Percentiles rank a stretch among this genome's conserved stretches.
phyloP scores from a whole-genome alignment of 805 yeast species.

The Martiniozyma abietophila region DNA sequence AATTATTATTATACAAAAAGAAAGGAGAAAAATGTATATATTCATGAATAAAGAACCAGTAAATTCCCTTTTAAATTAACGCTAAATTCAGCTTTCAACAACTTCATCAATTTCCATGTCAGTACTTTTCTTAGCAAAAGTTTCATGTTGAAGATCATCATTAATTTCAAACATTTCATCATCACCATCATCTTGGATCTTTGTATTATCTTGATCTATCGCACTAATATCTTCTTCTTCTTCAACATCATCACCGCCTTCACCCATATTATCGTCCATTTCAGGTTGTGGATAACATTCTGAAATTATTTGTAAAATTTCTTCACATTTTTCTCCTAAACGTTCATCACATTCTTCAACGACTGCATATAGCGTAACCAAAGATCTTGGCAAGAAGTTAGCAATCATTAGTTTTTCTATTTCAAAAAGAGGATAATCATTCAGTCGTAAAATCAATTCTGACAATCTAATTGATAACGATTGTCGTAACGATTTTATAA shows the following conservation, averaged over 20 bases:
- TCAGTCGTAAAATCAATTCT: constrained; percentile 33
- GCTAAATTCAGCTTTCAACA: constrained; percentile 7
- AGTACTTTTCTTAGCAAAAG: constrained; percentile 11
- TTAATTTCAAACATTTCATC: constrained; percentile 16
- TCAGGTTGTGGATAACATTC: constrained; percentile 47
- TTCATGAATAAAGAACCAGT: background rate
- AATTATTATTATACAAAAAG: background rate
- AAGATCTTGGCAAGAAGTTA: constrained; percentile 67
- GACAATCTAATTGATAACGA: constrained; percentile 23
- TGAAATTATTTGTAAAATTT: constrained; percentile 47
- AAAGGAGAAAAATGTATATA: background rate
- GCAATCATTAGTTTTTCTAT: constrained; percentile 79
- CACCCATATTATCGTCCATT: constrained; percentile 22
- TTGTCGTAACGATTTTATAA: constrained; percentile 18
- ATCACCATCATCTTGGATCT: constrained; percentile 18
- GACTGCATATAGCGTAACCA: constrained; percentile 70
- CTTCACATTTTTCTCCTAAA: constrained; percentile 54
- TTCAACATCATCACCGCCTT: constrained; percentile 13
- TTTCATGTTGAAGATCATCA: constrained; percentile 23
- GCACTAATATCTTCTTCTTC: constrained; percentile 13
- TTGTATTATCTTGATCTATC: constrained; percentile 14
- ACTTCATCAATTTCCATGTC: constrained; percentile 21
- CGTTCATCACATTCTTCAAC: constrained; percentile 91
- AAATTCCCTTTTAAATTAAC: background rate
- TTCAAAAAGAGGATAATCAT: constrained; percentile 55